Conservation (phyloP, 148 eudicot species). For the Bassia scoparia region DNA sequence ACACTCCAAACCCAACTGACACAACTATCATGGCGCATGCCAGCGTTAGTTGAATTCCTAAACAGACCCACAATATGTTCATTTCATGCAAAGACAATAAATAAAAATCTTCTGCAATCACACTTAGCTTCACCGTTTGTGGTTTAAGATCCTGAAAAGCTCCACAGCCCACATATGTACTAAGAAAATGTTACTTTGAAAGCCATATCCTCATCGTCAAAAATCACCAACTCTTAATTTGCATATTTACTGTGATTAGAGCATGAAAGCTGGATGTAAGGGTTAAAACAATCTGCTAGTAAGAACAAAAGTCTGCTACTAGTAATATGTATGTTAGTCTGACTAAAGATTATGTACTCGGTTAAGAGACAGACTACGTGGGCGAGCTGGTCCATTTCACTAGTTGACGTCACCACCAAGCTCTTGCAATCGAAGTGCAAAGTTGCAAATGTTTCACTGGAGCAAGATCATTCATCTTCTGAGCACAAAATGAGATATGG, state of each 20-base stretch:
- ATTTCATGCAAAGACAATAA: neutral
- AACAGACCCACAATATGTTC: neutral
- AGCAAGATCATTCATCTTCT: constrained; percentile 86
- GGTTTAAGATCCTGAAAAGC: no score
- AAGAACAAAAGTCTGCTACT: neutral
- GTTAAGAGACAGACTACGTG: constrained; percentile 55
- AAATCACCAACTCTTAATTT: no score
- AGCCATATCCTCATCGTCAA: no score
- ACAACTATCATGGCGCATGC: neutral
- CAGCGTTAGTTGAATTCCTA: neutral
- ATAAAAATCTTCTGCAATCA: neutral
- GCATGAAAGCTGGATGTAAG: neutral
- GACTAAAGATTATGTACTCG: neutral
- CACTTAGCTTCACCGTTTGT: neutral
- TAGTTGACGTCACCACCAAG: constrained; percentile 79
- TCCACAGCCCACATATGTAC: no score
- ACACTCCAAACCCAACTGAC: neutral
- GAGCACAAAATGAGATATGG: constrained; percentile 91
- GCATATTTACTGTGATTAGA: no score
- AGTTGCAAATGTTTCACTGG: constrained; percentile 57
- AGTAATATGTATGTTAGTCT: neutral
- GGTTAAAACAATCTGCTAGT: neutral
- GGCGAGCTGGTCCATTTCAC: constrained; percentile 87
- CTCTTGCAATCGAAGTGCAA: constrained; percentile 56
- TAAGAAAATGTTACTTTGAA: no score